Evolutionary conservation across 108 stramenopile species (phyloP).

Genomic region (Pseudonitzschia multiseries): DNA sequence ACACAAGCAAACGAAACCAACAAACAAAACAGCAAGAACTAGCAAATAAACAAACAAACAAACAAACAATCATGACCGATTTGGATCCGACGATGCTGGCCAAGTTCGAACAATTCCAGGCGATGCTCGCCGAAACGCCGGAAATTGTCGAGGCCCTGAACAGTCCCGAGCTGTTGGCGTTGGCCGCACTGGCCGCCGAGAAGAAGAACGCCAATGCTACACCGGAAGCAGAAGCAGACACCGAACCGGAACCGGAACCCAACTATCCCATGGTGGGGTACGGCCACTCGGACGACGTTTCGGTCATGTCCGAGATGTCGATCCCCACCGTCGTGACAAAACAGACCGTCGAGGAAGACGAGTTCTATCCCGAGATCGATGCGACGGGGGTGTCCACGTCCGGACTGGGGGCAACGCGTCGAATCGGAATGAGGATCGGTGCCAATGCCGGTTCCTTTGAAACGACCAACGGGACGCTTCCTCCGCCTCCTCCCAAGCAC

Average conservation of each 20-base stretch:
- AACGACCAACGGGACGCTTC: background rate
- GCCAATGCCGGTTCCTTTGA: slow-evolving; percentile 16
- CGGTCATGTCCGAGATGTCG: slow-evolving; percentile 51
- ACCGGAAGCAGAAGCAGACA: slow-evolving; percentile 25
- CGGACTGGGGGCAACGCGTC: slow-evolving; percentile 24
- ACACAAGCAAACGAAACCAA: too few relatives aligned
- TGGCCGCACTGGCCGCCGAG: slow-evolving; percentile 26
- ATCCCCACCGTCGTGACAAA: slow-evolving; percentile 55
- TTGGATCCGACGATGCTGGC: slow-evolving; percentile 39
- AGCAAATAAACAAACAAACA: background rate
- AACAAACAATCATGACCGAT: slow-evolving; percentile 17
- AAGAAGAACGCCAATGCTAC: slow-evolving; percentile 4
- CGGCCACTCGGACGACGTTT: slow-evolving; percentile 53
- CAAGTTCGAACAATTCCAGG: slow-evolving; percentile 42
- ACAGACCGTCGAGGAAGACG: slow-evolving; percentile 48
- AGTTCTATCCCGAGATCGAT: slow-evolving; percentile 46
- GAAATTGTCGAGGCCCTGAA: slow-evolving; percentile 48
- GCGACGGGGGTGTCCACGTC: slow-evolving; percentile 30
- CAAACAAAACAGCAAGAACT: too few relatives aligned
- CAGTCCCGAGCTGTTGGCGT: slow-evolving; percentile 33
- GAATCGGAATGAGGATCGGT: slow-evolving; percentile 20
- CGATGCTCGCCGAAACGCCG: slow-evolving; percentile 45
- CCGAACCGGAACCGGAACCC: slow-evolving; percentile 40
- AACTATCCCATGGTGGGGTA: slow-evolving; percentile 61
- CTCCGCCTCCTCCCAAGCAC: slow-evolving; percentile 17